These are phyloP conservation scores for Apiotrichum mycotoxinovorans DNA, from an alignment of 1,284 basidiomycete genomes.

Conservation along the genomic window DNA sequence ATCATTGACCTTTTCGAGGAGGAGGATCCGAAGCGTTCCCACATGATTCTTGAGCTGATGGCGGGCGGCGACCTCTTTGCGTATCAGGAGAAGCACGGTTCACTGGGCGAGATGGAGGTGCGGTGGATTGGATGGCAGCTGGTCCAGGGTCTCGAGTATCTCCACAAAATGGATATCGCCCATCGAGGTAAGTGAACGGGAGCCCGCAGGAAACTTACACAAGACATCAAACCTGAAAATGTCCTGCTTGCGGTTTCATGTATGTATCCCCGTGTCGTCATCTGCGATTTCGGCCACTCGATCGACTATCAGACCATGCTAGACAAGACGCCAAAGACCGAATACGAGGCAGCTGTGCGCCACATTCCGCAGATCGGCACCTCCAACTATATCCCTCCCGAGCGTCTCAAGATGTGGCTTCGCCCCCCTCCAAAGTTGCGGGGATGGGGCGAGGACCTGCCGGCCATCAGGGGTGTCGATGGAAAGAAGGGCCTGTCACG, in stretches of 20 bases:
- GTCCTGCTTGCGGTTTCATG: conserved; percentile 68
- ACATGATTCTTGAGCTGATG: conserved; percentile 71
- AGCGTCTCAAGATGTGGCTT: conserved; percentile 19
- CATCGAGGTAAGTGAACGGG: conserved; percentile 62
- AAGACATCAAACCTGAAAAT: conserved; percentile 11
- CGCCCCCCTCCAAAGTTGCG: not conserved
- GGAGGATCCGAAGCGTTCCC: conserved; percentile 20
- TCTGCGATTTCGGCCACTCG: conserved; percentile 72
- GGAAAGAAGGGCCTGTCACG: conserved; percentile 2
- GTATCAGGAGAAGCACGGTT: conserved; percentile 59
- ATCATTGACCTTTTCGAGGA: conserved; percentile 65
- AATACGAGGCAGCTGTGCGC: not conserved
- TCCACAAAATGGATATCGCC: conserved; percentile 69
- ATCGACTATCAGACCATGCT: conserved; percentile 9
- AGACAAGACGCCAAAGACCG: not conserved
- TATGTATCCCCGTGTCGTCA: conserved; percentile 72
- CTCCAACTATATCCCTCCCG: conserved; percentile 21
- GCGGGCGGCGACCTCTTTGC: conserved; percentile 75
- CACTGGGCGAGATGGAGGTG: conserved; percentile 68
- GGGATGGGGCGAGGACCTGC: conserved; percentile 8
- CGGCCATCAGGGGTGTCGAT: not conserved
- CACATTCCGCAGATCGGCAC: conserved; percentile 15
- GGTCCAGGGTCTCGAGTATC: conserved; percentile 64
- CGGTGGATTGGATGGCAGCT: conserved; percentile 81
- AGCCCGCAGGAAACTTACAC: not conserved